Percentiles rank a stretch among this genome's conserved stretches.
Evolutionary conservation across 768 basidiomycete genomes (phyloP).

Genomic region (Chlorophyllum brunneum): DNA sequence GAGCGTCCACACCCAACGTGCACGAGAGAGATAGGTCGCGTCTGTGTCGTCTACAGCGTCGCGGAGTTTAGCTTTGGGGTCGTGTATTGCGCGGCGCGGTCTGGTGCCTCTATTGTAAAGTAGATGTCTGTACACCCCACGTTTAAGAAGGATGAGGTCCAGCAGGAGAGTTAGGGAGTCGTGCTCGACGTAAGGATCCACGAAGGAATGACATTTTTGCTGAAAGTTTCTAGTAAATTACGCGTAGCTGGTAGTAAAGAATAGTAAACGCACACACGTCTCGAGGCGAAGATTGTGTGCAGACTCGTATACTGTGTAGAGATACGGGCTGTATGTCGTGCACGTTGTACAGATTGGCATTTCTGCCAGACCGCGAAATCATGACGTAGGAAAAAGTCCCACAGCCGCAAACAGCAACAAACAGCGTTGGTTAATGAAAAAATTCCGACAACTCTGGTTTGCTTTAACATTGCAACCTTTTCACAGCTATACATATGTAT

Average conservation of each 20-base stretch:
- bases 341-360: slow-evolving; percentile 87
- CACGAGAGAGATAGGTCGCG: neutral
- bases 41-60: neutral
- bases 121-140: slow-evolving; percentile 78
- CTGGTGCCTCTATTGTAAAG: slow-evolving; percentile 75
- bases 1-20: slow-evolving; percentile 54
- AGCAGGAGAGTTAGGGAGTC: slow-evolving; percentile 69
- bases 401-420: neutral
- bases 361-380: neutral
- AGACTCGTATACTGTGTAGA: slow-evolving; percentile 82
- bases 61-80: slow-evolving; percentile 12
- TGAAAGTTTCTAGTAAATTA: slow-evolving; percentile 22
- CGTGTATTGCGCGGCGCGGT: slow-evolving; percentile 41
- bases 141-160: slow-evolving; percentile 79
- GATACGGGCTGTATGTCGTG: slow-evolving; percentile 54
- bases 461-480: too few species aligned
- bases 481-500: too few species aligned
- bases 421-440: too few species aligned
- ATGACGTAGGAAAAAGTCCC: neutral
- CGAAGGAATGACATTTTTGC: slow-evolving; percentile 62
- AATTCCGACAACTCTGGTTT: too few species aligned
- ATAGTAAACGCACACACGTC: slow-evolving; percentile 62
- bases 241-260: neutral
- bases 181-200: slow-evolving; percentile 86
- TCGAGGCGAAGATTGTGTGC: slow-evolving; percentile 76